These are phyloP conservation scores for Parachaetomium inaequale DNA, from an alignment of 495 filamentous ascomycete species.

Conservation along the genomic window DNA sequence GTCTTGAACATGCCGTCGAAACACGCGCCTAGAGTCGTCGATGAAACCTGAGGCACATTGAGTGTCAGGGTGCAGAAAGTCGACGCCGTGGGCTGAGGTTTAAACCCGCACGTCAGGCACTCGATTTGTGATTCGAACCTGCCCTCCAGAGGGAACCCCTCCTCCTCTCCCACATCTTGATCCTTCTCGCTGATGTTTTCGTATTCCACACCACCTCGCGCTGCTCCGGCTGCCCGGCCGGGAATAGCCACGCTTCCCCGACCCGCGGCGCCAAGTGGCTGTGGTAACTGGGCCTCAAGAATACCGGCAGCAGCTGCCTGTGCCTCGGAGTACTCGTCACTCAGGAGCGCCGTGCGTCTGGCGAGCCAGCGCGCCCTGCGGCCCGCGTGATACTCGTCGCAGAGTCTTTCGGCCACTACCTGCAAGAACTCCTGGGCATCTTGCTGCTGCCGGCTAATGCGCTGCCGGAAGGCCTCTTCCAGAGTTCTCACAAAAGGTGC, in stretches of 20 bases:
- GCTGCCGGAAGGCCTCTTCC: constrained; percentile 80
- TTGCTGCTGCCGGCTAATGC: constrained; percentile 90
- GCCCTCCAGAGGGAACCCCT: constrained; percentile 84
- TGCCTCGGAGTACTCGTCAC: neutral
- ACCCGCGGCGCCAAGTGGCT: neutral
- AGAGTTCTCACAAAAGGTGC: constrained; percentile 71
- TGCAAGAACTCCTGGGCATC: constrained; percentile 99
- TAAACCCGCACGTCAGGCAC: constrained; percentile 83
- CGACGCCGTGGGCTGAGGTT: constrained; percentile 74
- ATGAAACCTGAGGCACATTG: constrained; percentile 72
- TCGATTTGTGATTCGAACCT: constrained; percentile 87
- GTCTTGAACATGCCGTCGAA: constrained; percentile 93
- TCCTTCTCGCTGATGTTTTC: constrained; percentile 40
- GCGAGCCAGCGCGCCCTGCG: constrained; percentile 59
- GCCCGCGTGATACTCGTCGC: constrained; percentile 89
- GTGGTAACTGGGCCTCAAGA: neutral
- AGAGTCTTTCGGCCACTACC: constrained; percentile 83
- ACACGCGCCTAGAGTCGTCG: constrained; percentile 56
- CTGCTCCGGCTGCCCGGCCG: neutral
- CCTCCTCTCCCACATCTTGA: constrained; percentile 48
- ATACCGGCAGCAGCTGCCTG: neutral
- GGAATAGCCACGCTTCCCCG: neutral
- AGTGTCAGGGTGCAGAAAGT: constrained; percentile 90
- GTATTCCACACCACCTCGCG: neutral
- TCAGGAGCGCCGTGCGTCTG: constrained; percentile 18